Evolutionary conservation across 2,329 filamentous ascomycete species (phyloP).

Genomic region (Hypoxylon sp.): DNA sequence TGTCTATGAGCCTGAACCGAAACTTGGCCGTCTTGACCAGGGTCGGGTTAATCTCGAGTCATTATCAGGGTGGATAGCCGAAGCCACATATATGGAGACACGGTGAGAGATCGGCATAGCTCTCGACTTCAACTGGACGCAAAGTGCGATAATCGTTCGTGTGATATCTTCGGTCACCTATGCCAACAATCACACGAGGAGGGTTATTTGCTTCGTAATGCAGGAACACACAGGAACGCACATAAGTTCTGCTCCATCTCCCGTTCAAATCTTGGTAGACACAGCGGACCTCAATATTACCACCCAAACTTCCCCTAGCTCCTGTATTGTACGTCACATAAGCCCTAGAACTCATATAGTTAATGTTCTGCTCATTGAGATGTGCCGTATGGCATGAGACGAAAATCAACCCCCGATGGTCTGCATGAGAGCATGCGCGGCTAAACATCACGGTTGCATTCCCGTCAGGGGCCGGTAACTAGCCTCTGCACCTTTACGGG

Average conservation of each 20-base stretch:
- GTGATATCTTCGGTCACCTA: conserved; percentile 38
- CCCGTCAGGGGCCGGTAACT: conserved; percentile 41
- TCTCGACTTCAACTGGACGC: conserved; percentile 29
- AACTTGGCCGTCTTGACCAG: conserved; percentile 38
- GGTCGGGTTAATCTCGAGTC: conserved; percentile 42
- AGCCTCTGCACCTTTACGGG: conserved; percentile 42
- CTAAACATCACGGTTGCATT: conserved; percentile 46
- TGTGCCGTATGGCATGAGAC: conserved; percentile 40
- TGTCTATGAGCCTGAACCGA: conserved; percentile 40
- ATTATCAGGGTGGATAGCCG: conserved; percentile 43
- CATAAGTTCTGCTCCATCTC: conserved; percentile 14
- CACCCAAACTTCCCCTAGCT: conserved; percentile 37
- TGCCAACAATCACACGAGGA: conserved; percentile 33
- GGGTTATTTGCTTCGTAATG: conserved; percentile 35
- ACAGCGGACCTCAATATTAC: conserved; percentile 40
- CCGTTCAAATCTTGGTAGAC: conserved; percentile 39
- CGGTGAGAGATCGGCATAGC: conserved; percentile 37
- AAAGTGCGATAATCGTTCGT: conserved; percentile 33
- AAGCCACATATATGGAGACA: conserved; percentile 39
- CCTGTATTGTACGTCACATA: conserved; percentile 41
- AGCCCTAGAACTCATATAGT: conserved; percentile 42
- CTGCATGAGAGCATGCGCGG: conserved; percentile 42
- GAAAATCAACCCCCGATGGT: conserved; percentile 38
- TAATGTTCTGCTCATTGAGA: conserved; percentile 24
- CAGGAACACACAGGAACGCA: conserved; percentile 31